These are phyloP conservation scores for Nakaseomyces glabratus DNA, from an alignment of 1,139 yeast species.

Conservation along the genomic window DNA sequence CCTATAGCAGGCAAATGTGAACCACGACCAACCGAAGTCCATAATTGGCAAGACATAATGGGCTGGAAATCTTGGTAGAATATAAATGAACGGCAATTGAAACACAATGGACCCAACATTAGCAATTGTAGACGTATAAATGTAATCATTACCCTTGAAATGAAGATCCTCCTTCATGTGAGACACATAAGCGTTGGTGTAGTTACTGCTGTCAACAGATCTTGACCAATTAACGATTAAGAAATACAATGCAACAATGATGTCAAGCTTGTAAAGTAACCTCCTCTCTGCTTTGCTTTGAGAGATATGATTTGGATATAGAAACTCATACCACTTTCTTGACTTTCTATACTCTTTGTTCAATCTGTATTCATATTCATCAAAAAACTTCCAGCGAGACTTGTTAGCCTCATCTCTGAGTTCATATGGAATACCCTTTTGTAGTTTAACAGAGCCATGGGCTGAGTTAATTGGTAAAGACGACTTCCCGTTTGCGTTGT, in stretches of 20 bases:
- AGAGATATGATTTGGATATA: conserved; percentile 39
- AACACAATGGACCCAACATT: conserved; percentile 52
- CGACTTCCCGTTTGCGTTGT: no score
- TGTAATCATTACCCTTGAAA: conserved; percentile 60
- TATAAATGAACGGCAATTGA: conserved; percentile 41
- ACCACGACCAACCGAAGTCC: conserved; percentile 59
- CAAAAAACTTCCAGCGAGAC: conserved; percentile 55
- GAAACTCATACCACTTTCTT: conserved; percentile 47
- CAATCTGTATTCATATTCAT: conserved; percentile 53
- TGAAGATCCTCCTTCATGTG: conserved; percentile 51
- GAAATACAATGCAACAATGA: conserved; percentile 50
- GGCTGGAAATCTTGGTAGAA: conserved; percentile 42
- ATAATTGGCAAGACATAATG: conserved; percentile 46
- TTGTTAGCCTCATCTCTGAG: conserved; percentile 45
- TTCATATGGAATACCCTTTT: conserved; percentile 28
- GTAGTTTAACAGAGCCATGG: conserved; percentile 11
- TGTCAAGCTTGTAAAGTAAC: conserved; percentile 52
- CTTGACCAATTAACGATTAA: conserved; percentile 64
- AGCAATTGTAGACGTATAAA: conserved; percentile 49
- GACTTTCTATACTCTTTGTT: conserved; percentile 35
- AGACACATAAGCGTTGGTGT: conserved; percentile 62
- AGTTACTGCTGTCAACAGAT: conserved; percentile 49
- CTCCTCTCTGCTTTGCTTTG: conserved; percentile 45
- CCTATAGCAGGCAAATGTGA: conserved; percentile 48
- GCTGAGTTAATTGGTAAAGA: no score